Evolutionary conservation across 2,329 filamentous ascomycete species (phyloP).

Genomic region (Pestalotiopsis sp.): DNA sequence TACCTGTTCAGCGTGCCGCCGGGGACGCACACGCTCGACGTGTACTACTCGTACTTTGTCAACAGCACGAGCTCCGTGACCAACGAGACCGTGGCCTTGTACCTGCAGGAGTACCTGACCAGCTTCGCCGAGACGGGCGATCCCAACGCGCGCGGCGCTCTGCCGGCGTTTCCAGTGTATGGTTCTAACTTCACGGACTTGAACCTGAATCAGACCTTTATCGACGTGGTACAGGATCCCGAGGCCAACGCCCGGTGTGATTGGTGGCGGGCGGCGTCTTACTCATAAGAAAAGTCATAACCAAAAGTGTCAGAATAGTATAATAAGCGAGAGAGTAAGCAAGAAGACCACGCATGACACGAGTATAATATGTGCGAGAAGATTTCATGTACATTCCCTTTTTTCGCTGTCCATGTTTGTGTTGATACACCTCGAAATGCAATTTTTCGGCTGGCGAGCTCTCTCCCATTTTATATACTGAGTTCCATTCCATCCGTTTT

Average conservation of each 20-base stretch:
- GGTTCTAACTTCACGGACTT: background rate
- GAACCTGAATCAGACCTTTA: conserved; percentile 8
- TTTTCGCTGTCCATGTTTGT: too few species aligned
- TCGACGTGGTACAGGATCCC: conserved; percentile 2
- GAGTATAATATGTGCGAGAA: too few species aligned
- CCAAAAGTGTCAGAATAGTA: background rate
- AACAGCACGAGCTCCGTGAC: conserved; percentile 6
- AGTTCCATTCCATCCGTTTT: background rate
- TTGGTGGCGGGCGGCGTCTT: conserved; percentile 3
- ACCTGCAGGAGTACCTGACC: conserved; percentile 9
- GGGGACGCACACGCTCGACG: conserved; percentile 3
- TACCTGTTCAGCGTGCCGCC: conserved; percentile 10
- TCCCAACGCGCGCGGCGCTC: background rate
- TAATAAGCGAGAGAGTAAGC: background rate
- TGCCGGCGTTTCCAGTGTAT: background rate
- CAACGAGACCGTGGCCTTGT: conserved; percentile 5
- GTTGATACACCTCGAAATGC: too few species aligned
- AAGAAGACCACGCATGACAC: too few species aligned
- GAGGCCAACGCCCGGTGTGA: conserved; percentile 2
- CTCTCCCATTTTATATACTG: background rate
- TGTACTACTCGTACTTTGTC: conserved; percentile 7
- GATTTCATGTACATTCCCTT: too few species aligned
- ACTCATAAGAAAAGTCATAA: background rate
- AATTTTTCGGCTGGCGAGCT: too few species aligned
- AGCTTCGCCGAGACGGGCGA: conserved; percentile 4